Percentiles rank a stretch among this genome's conserved stretches.
These are phyloP conservation scores for Penicillium corylophilum DNA, from an alignment of 2,329 filamentous ascomycete genomes.

Conservation along the genomic window DNA sequence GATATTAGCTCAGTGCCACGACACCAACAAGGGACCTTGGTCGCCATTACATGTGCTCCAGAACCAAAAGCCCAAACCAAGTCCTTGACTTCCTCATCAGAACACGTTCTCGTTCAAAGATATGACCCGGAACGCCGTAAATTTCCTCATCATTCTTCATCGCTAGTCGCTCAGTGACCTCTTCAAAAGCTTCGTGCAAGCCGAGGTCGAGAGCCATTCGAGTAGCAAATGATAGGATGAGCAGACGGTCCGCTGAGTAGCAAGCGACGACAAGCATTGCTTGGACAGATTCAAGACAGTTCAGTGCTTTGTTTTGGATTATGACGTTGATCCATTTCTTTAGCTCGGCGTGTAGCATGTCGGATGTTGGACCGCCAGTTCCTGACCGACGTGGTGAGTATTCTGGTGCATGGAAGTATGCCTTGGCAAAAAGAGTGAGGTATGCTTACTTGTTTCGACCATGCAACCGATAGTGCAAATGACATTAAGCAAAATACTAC, in stretches of 20 bases:
- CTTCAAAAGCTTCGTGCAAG: slow-evolving; percentile 46
- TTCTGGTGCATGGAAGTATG: not conserved
- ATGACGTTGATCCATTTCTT: slow-evolving; percentile 49
- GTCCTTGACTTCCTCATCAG: slow-evolving; percentile 48
- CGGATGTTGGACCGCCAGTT: slow-evolving; percentile 34
- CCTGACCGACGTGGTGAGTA: slow-evolving; percentile 14
- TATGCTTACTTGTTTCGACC: slow-evolving; percentile 32
- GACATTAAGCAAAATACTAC: slow-evolving; percentile 52
- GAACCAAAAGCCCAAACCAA: slow-evolving; percentile 55
- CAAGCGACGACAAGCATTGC: slow-evolving; percentile 54
- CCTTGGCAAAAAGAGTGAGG: too few species aligned
- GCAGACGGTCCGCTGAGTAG: slow-evolving; percentile 53
- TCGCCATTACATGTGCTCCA: slow-evolving; percentile 48
- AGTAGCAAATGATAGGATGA: slow-evolving; percentile 52
- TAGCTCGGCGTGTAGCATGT: slow-evolving; percentile 47
- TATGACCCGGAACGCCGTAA: slow-evolving; percentile 13
- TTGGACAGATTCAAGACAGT: slow-evolving; percentile 52
- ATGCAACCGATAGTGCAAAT: slow-evolving; percentile 56
- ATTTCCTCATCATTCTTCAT: slow-evolving; percentile 23
- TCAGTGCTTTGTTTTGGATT: slow-evolving; percentile 40
- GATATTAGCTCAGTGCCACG: slow-evolving; percentile 3
- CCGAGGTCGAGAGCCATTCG: slow-evolving; percentile 53
- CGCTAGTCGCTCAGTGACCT: slow-evolving; percentile 34
- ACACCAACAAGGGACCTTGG: not conserved
- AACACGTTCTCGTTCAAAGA: slow-evolving; percentile 18